Percentiles rank a stretch among this genome's conserved stretches.
These are phyloP conservation scores for Starmerella vaccinii DNA, from an alignment of 805 yeast genomes.

Conservation along the genomic window DNA sequence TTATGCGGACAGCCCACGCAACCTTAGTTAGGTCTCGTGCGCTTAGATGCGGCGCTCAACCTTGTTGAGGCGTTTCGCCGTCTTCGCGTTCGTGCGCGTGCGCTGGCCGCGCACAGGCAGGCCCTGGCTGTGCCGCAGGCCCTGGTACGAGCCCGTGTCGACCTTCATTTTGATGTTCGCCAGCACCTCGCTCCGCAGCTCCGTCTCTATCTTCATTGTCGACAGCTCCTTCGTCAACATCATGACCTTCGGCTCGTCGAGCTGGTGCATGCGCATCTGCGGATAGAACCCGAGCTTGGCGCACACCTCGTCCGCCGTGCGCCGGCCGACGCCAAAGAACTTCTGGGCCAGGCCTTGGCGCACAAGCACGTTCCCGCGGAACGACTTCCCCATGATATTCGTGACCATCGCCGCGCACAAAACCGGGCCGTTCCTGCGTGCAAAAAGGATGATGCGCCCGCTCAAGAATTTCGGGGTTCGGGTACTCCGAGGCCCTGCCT, in stretches of 20 bases:
- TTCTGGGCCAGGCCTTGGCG: slow-evolving; percentile 60
- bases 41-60: slow-evolving; percentile 38
- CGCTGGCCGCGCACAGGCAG: slow-evolving; percentile 78
- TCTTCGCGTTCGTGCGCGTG: slow-evolving; percentile 80
- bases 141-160: slow-evolving; percentile 73
- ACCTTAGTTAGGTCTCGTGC: too few relatives aligned
- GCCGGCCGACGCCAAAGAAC: slow-evolving; percentile 77
- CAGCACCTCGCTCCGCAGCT: slow-evolving; percentile 46
- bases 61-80: slow-evolving; percentile 78
- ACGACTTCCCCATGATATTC: slow-evolving; percentile 32
- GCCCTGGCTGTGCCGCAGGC: slow-evolving; percentile 80
- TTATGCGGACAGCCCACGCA: neutral
- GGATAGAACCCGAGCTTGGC: slow-evolving; percentile 88
- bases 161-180: slow-evolving; percentile 72
- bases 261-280: slow-evolving; percentile 85
- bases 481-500: neutral
- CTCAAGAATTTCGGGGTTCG: neutral
- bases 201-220: slow-evolving; percentile 72
- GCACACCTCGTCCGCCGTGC: slow-evolving; percentile 64
- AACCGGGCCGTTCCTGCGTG: neutral
- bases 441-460: neutral
- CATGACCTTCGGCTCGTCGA: slow-evolving; percentile 77
- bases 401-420: slow-evolving; percentile 28
- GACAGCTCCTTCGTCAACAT: slow-evolving; percentile 79
- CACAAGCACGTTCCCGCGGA: slow-evolving; percentile 31